Base-by-base conservation (phyloP, 176 grass and related monocot genomes). In the Avena insularis region DNA sequence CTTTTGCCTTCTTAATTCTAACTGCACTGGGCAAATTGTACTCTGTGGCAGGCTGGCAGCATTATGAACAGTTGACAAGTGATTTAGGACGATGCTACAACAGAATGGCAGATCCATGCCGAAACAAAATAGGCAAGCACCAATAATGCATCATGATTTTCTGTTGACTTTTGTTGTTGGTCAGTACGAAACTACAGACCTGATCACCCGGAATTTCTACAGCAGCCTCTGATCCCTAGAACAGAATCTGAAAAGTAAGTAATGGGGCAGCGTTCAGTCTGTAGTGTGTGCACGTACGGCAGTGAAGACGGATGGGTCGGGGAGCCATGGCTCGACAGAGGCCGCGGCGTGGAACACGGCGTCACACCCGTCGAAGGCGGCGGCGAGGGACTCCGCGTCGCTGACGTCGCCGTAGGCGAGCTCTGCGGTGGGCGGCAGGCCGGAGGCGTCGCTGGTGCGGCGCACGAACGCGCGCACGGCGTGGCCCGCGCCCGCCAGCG, bases 271-370 rank as follows among this genome's bases (percentile, higher is more conserved):
- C 19, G 11, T 73, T 48, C 17, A 46, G 36, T 1, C 0, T 14
- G 46, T 12, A 3, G 0, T 5, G 5, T 19, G 14, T 1, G 19
- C 19, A 81, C 87, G 72, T 79, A 94, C 95, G 2, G 59, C 54
- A 53, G 84, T 25, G 82, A 96, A 98, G 74, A 84, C 56, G 66
- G 93, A 98, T 71, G 96, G 92, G 59, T 98, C 90, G 0, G 93
- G 96, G 21, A 98, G 87, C 96, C 96, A 98, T 0, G 93, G 85
- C 75, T 98, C 93, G 20, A 98, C 96, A 40, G 77, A 70, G 9
- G 96, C 96, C 15, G 96, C 93, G 76, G 62, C 61, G 84, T 98
- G 96, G 91, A 96, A 94, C 46, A 98, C 84, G 60, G 61, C 88
- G 19, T 93, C 92, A 75, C 93, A 90, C 17, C 89, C 89, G 0